Percentiles rank a stretch among this genome's conserved stretches.
Evolutionary conservation across 768 basidiomycete species (phyloP).

Genomic region (Suillus lakei): DNA sequence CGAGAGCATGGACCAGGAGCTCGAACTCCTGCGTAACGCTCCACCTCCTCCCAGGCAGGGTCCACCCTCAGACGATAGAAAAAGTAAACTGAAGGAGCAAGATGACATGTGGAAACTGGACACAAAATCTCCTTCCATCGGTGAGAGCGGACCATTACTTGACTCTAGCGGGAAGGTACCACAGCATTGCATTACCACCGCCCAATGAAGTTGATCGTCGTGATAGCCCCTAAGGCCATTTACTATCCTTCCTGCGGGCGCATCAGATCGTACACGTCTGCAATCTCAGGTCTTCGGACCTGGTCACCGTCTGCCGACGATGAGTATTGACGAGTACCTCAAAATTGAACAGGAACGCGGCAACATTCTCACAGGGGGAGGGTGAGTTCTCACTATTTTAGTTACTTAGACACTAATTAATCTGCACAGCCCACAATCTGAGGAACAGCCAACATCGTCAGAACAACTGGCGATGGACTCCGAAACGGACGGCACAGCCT

Average conservation of each 20-base stretch:
- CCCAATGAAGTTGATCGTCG: slow-evolving; percentile 14
- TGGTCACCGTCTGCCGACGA: slow-evolving; percentile 85
- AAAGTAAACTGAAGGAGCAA: slow-evolving; percentile 46
- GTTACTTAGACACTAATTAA: slow-evolving; percentile 7
- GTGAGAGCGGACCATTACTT: slow-evolving; percentile 66
- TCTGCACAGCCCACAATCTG: slow-evolving; percentile 62
- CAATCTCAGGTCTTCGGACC: slow-evolving; percentile 85
- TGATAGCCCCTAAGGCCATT: slow-evolving; percentile 86
- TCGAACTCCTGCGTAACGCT: slow-evolving; percentile 64
- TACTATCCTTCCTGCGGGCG: slow-evolving; percentile 82
- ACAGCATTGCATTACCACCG: background rate
- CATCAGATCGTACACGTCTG: slow-evolving; percentile 69
- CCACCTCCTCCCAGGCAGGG: slow-evolving; percentile 44
- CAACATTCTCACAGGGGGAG: slow-evolving; percentile 86
- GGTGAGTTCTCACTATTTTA: slow-evolving; percentile 52
- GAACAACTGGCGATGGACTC: slow-evolving; percentile 81
- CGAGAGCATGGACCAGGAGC: slow-evolving; percentile 72
- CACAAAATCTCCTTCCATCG: slow-evolving; percentile 43
- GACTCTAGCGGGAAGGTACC: slow-evolving; percentile 78
- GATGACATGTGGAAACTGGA: slow-evolving; percentile 80
- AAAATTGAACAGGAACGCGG: slow-evolving; percentile 83
- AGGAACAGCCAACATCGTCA: slow-evolving; percentile 67
- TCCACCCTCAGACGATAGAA: slow-evolving; percentile 41
- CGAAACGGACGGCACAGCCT: slow-evolving; percentile 80
- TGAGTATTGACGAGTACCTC: slow-evolving; percentile 95